Evolutionary conservation across 2,329 filamentous ascomycete species (phyloP), one percentile per base, ranked within the genome.

Genomic region (Stachybotrys chartarum): DNA sequence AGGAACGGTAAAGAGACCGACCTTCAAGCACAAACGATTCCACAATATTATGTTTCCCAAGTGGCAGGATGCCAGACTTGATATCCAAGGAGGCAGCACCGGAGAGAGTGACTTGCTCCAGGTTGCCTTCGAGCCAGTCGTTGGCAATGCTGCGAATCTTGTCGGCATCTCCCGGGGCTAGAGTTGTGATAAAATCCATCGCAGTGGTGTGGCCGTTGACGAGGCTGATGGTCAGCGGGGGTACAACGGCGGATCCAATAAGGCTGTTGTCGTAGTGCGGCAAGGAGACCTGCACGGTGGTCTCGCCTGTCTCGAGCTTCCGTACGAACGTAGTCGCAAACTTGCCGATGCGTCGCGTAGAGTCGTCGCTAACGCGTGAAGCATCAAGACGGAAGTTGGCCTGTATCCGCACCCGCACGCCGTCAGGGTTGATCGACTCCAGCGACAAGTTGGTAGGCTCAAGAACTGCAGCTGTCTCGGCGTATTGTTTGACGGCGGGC

Each of bases 381-480:
- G 87, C 87, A 69, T 97, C 91, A 61, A 99, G 82, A 48, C 78
- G 80, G 65, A 97, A 90, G 54, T 88, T 87, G 18, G 89, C 93
- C 65, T 92, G 87, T 50, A 99, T 79, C 59, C 91, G 85, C 35
- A 90, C 88, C 58, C 81, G 83, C 8, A 97, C 82, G 12, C 94
- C 93, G 56, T 86, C 80, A 7, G 83, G 67, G 0, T 91, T 97
- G 61, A 97, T 88, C 2, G 88, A 90, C 64, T 94, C 88, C 57
- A 99, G 85, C 1, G 91, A 91, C 18, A 99, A 73, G 61, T 86
- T 88, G 6, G 87, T 91, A 2, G 94, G 90, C 66, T 92, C 84
- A 61, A 99, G 82, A 17, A 93, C 84, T 30, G 87, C 80, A 3
- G 92, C 90, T 69, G 92, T 80, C 71, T 93, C 87, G 51, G 88